phyloP scores from a whole-genome alignment of 2,329 filamentous ascomycete genomes.

The Trichothecium roseum region DNA sequence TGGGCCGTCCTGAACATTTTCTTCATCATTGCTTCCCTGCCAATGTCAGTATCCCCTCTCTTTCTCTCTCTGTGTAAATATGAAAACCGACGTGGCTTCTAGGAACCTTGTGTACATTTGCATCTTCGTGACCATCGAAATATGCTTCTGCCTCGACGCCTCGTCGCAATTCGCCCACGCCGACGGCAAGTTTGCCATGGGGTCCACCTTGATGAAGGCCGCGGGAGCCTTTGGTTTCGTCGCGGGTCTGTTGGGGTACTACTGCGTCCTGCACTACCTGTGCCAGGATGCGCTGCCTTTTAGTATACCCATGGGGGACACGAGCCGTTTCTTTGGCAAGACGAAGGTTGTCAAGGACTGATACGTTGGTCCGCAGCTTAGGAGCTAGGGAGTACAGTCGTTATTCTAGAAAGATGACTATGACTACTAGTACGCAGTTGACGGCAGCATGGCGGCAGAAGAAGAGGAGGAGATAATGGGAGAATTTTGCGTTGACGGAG shows the following conservation, averaged over 20 bases:
- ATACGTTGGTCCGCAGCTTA: no score
- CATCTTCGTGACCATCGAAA: conserved; percentile 13
- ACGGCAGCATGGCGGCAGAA: no score
- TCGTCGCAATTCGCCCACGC: conserved; percentile 12
- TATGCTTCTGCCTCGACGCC: conserved; percentile 15
- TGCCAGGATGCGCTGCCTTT: conserved; percentile 15
- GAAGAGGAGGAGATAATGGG: no score
- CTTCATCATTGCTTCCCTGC: no score
- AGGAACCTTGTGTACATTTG: conserved; percentile 16
- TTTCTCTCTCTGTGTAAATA: no score
- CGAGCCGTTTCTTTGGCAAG: no score
- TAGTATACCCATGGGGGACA: conserved; percentile 13
- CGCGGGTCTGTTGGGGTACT: conserved; percentile 14
- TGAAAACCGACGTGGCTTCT: conserved; percentile 15
- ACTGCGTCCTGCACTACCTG: conserved; percentile 12
- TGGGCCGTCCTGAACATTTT: conserved; percentile 16
- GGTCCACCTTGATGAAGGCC: conserved; percentile 8
- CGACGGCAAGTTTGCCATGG: conserved; percentile 11
- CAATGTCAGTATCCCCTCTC: no score
- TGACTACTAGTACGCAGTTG: no score
- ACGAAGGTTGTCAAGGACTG: no score
- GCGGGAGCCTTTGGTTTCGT: conserved; percentile 15
- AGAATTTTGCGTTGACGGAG: no score
- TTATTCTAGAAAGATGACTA: no score
- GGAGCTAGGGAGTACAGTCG: no score